These are phyloP conservation scores for Lanmaoa rubissima DNA, from an alignment of 768 basidiomycete species.

Conservation along the genomic window DNA sequence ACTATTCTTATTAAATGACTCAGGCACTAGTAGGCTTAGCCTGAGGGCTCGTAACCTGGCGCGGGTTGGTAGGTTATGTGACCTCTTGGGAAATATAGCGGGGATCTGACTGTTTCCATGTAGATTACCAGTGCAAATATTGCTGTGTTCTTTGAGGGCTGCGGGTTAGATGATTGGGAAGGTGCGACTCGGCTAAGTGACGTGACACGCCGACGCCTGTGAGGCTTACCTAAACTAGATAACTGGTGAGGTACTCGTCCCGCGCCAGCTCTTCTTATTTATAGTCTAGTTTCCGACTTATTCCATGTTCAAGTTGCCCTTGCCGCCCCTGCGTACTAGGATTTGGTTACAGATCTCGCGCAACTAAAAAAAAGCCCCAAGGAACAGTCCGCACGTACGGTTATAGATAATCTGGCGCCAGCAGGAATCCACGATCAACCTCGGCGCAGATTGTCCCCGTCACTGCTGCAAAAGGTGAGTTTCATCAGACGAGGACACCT, in stretches of 20 bases:
- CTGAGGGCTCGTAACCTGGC: too few species aligned
- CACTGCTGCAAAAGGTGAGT: neutral
- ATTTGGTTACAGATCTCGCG: neutral
- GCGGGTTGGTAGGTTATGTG: neutral
- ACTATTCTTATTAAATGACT: too few species aligned
- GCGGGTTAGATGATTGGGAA: neutral
- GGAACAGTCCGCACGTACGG: neutral
- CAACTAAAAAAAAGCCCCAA: neutral
- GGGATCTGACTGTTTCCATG: too few species aligned
- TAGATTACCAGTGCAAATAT: too few species aligned
- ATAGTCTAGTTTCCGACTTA: neutral
- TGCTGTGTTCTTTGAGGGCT: too few species aligned
- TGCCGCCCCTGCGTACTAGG: neutral
- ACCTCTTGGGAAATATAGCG: too few species aligned
- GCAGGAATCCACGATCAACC: neutral
- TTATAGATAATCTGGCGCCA: neutral
- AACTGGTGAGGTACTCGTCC: conserved; percentile 19
- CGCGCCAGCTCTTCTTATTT: neutral
- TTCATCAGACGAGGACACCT: neutral
- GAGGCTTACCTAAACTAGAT: conserved; percentile 8
- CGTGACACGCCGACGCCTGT: too few species aligned
- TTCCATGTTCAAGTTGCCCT: neutral
- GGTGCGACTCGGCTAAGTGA: too few species aligned
- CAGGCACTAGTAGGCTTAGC: too few species aligned
- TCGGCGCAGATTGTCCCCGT: neutral